Base-by-base conservation (phyloP, 2,329 filamentous ascomycete genomes). In the Aspergillus sp. region DNA sequence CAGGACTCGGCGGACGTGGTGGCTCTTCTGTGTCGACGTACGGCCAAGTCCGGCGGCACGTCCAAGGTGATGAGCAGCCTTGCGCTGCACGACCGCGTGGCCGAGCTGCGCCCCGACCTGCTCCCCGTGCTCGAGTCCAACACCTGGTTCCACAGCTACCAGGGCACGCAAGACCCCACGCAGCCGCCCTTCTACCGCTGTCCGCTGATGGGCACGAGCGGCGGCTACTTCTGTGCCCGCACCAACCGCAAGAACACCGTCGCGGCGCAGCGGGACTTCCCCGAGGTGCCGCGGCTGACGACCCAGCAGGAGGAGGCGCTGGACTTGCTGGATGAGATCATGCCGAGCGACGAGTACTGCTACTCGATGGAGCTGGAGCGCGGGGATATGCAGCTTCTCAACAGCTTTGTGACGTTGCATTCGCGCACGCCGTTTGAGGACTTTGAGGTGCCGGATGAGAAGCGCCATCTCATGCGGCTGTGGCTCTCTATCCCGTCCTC, bases 1-100 rank as follows among this genome's bases (percentile, higher is more conserved):
- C 55, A 34, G 53, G 57, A 43, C 52, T 49, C 43, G 17, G 57
- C 20, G 42, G 56, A 54, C 21, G 47, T 44, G 50, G 56, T 50
- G 47, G 49, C 49, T 2, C 44, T 52, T 6, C 36, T 52, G 10
- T 25, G 19, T 7, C 43, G 43, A 4, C 43, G 43, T 20, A 45
- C 43, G 20, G 43, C 43, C 5, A 45, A 45, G 14, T 19, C 21
- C 7, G 43, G 43, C 9, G 43, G 43, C 23, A 45, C 23, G 21
- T 45, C 43, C 6, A 45, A 45, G 21, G 43, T 45, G 6, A 45
- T 45, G 43, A 45, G 43, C 23, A 45, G 43, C 17, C 29, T 45
- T 45, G 43, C 43, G 21, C 43, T 45, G 1, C 20, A 17, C 11
- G 43, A 45, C 5, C 20, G 43, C 9, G 43, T 45, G 6, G 43